Percentiles rank a stretch among this genome's conserved stretches.
phyloP scores from a whole-genome alignment of 495 filamentous ascomycete genomes.

The Hypoxylon intermedium region DNA sequence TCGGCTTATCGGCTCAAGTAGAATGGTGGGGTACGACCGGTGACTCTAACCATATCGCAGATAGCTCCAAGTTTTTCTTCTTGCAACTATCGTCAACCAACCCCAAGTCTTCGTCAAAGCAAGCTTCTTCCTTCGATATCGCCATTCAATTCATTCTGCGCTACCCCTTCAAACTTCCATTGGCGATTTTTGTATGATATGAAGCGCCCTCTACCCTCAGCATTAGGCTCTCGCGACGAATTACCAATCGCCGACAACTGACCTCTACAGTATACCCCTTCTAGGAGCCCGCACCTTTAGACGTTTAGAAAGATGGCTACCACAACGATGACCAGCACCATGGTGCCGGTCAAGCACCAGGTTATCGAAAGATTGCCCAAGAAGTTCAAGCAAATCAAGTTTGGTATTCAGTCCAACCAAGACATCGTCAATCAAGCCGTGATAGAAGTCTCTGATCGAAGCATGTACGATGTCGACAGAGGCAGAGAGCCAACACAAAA shows the following conservation, averaged over 20 bases:
- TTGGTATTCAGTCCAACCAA: constrained; percentile 90
- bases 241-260: constrained; percentile 1
- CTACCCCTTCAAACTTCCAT: background rate
- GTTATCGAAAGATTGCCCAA: constrained; percentile 86
- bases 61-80: constrained; percentile 23
- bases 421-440: constrained; percentile 95
- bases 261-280: constrained; percentile 8
- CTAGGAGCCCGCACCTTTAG: constrained; percentile 3
- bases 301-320: constrained; percentile 32
- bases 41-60: constrained; percentile 34
- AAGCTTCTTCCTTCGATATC: constrained; percentile 5
- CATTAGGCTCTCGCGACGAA: constrained; percentile 10
- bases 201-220: constrained; percentile 2
- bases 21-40: constrained; percentile 43
- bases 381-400: constrained; percentile 89
- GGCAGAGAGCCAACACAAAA: constrained; percentile 72
- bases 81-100: constrained; percentile 10
- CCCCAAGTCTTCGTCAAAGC: constrained; percentile 10
- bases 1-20: constrained; percentile 15
- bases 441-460: constrained; percentile 86
- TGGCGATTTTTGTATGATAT: constrained; percentile 1
- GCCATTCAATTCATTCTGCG: background rate
- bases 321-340: constrained; percentile 17
- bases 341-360: constrained; percentile 75
- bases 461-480: constrained; percentile 85